Percentiles rank a stretch among this genome's conserved stretches.
Conservation (phyloP, 2,329 filamentous ascomycete genomes). For the Fusarium continuum region DNA sequence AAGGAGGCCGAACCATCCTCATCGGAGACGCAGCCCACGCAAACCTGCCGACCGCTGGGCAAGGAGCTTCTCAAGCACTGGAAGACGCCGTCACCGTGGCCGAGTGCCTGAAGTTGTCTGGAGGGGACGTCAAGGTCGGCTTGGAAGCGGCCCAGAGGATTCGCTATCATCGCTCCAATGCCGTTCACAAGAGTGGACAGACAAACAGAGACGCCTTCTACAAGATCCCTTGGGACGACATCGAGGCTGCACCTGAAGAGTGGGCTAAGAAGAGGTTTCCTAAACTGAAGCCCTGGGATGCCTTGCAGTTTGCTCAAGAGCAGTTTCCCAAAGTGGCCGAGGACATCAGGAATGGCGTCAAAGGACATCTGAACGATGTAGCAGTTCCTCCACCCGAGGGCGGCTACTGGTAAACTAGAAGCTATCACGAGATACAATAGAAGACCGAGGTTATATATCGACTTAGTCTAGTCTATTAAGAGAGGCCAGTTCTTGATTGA, state of each 20-base stretch:
- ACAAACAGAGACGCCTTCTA: conserved; percentile 11
- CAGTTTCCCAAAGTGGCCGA: conserved; percentile 12
- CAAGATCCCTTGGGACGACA: conserved; percentile 14
- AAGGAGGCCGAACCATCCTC: conserved; percentile 11
- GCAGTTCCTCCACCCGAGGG: conserved; percentile 3
- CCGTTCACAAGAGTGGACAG: conserved; percentile 15
- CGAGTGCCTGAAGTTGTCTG: neutral
- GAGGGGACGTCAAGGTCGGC: conserved; percentile 7
- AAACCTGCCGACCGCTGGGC: conserved; percentile 13
- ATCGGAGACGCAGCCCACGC: conserved; percentile 14
- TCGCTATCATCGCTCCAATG: conserved; percentile 13
- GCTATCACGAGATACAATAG: too few species aligned
- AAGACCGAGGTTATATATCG: too few species aligned
- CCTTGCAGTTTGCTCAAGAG: conserved; percentile 1
- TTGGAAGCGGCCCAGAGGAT: conserved; percentile 12
- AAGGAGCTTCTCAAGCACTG: conserved; percentile 13
- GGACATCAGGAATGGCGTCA: neutral
- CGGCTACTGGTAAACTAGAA: conserved; percentile 5
- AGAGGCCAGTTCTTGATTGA: too few species aligned
- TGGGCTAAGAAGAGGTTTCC: conserved; percentile 11
- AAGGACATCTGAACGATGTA: neutral
- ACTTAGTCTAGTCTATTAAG: too few species aligned
- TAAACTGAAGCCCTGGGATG: conserved; percentile 19
- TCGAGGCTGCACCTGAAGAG: conserved; percentile 5
- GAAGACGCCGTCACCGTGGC: conserved; percentile 11